phyloP scores from a whole-genome alignment of 306 rosid species.

The Lupinus albus region DNA sequence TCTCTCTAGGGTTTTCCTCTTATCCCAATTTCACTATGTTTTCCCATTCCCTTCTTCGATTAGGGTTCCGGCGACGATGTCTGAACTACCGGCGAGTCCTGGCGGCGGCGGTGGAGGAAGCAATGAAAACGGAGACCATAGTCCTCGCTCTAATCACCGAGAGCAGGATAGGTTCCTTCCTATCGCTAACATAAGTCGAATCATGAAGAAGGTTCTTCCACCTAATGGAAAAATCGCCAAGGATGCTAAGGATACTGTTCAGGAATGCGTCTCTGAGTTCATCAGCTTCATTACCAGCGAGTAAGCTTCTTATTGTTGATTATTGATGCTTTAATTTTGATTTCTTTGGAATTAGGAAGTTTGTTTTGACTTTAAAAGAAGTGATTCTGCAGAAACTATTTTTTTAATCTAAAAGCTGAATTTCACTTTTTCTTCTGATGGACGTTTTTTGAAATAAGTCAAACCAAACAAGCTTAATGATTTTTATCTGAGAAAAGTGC shows the following conservation, averaged over 20 bases:
- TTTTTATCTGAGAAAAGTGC: too few species aligned
- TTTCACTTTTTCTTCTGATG: too few species aligned
- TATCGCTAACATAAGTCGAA: conserved; percentile 79
- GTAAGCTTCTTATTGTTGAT: conserved; percentile 39
- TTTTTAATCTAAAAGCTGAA: too few species aligned
- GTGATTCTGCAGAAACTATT: too few species aligned
- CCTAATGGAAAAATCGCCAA: conserved; percentile 86
- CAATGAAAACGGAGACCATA: conserved; percentile 82
- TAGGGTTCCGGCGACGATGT: conserved; percentile 65
- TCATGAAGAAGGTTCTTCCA: conserved; percentile 93
- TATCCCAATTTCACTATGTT: conserved; percentile 36
- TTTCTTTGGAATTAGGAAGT: neutral
- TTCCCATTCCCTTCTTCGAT: neutral
- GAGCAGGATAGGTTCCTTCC: conserved; percentile 89
- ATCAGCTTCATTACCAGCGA: conserved; percentile 92
- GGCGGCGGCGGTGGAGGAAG: conserved; percentile 61
- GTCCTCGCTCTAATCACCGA: conserved; percentile 73
- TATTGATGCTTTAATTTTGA: conserved; percentile 3
- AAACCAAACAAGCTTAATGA: too few species aligned
- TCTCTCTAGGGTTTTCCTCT: conserved; percentile 28
- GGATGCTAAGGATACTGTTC: conserved; percentile 91
- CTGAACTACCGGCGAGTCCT: conserved; percentile 78
- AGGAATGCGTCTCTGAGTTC: conserved; percentile 90
- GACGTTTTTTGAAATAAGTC: too few species aligned
- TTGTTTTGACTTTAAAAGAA: too few species aligned